Conservation (phyloP, 75 land plant genomes). For the Ceratopteris richardii region DNA sequence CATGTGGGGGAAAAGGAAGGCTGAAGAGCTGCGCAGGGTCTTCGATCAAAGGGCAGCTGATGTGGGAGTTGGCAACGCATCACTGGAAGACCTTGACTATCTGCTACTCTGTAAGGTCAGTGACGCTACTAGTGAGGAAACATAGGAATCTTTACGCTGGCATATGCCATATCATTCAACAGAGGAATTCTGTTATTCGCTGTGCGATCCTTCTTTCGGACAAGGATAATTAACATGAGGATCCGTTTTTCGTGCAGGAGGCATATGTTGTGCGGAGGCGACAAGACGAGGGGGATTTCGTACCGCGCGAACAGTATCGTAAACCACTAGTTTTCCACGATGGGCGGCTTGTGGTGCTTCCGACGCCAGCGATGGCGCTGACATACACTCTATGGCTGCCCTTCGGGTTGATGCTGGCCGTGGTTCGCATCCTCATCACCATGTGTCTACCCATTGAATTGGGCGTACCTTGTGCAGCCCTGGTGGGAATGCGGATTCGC, state of each 20-base stretch:
- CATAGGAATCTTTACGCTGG: background rate
- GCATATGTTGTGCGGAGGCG: slow-evolving; percentile 15
- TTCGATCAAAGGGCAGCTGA: slow-evolving; percentile 52
- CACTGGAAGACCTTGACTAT: slow-evolving; percentile 24
- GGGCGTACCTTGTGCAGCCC: background rate
- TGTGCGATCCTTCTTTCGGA: background rate
- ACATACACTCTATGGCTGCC: slow-evolving; percentile 9
- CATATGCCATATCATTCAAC: background rate
- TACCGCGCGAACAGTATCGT: slow-evolving; percentile 1
- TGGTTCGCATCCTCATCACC: background rate
- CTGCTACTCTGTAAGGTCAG: slow-evolving; percentile 53
- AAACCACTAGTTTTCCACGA: slow-evolving; percentile 20
- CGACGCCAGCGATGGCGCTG: slow-evolving; percentile 6
- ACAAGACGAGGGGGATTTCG: background rate
- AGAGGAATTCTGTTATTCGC: background rate
- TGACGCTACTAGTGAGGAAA: background rate
- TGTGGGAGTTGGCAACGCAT: slow-evolving; percentile 45
- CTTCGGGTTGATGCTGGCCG: slow-evolving; percentile 8
- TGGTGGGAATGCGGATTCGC: slow-evolving; percentile 8
- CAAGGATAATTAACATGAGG: background rate
- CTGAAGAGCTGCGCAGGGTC: slow-evolving; percentile 32
- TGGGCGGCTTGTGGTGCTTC: slow-evolving; percentile 9
- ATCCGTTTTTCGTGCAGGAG: slow-evolving; percentile 14
- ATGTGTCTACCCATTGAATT: slow-evolving; percentile 13
- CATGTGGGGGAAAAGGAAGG: slow-evolving; percentile 30